Evolutionary conservation across 129 eudicot species (phyloP), one percentile per base, ranked within the genome.

Genomic region (Flaveria brownii): DNA sequence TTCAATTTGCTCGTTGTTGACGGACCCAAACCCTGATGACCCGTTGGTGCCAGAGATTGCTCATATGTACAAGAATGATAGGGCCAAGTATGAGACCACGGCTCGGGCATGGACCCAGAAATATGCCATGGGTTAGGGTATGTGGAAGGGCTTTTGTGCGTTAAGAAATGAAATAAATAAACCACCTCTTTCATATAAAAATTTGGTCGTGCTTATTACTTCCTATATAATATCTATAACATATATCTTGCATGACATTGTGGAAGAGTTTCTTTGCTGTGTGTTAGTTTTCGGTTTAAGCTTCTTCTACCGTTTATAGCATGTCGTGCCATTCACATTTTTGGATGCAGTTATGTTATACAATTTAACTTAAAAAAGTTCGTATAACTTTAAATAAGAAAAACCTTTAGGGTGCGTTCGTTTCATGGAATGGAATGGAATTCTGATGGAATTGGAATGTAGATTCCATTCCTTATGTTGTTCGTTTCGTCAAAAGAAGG

Each of bases 101-200:
- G 97, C 97, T 15, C 91, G 97, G 52, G 74, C 96, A 18, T 90
- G 96, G 96, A 90, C 96, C 84, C 96, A 90, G 85, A 90, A 90
- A 62, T 91, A 91, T 77, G 97, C 97, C 33, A 91, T 91, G 97
- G 89, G 93, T 7, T 91, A 80, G 67, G 74, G 55, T 23, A 71
- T 28, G n/a, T 15, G 67, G 49, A 23, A 1, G 28, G 20, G 25
- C 54, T 57, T 70, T 43, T 47, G 41, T 36, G 41, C 41, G 41
- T 36, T 36, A 36, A 36, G 41, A 36, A 36, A 36, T 5, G 41
- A 36, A 36, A 36, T 36, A 36, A 36, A 36, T 15, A 61, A 56
- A 28, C 26, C 30, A 50, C 45, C 45, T 72, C 64, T 46, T 25
- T 71, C 56, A 50, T 41, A 71, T 72, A 71, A 50, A 61, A 45